A percentile compares a stretch with the other conserved stretches of the same genome.
These are phyloP conservation scores for Alternaria arbusti DNA, from an alignment of 2,329 filamentous ascomycete genomes.

Conservation along the genomic window DNA sequence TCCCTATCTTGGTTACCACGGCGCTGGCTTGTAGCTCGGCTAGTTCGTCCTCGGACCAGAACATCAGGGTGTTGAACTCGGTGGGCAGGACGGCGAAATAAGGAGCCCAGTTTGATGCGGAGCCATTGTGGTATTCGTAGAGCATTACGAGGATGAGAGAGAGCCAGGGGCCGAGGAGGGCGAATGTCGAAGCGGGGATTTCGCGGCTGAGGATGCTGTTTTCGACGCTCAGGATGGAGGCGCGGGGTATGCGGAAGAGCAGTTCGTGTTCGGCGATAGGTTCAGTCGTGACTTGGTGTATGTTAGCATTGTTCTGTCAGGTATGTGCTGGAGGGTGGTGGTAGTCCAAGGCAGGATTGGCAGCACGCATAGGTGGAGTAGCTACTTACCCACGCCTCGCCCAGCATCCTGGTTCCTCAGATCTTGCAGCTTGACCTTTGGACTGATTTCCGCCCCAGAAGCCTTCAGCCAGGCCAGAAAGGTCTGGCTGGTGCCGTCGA, in stretches of 20 bases:
- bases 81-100: slow-evolving; percentile 79
- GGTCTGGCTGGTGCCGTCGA: slow-evolving; percentile 53
- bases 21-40: slow-evolving; percentile 76
- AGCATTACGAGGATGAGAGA: slow-evolving; percentile 79
- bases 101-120: slow-evolving; percentile 72
- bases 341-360: not conserved
- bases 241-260: slow-evolving; percentile 80
- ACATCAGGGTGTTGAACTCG: slow-evolving; percentile 85
- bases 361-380: not conserved
- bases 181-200: slow-evolving; percentile 51
- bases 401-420: slow-evolving; percentile 63
- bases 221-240: slow-evolving; percentile 71
- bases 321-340: not conserved
- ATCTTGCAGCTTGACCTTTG: slow-evolving; percentile 65
- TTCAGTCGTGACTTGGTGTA: slow-evolving; percentile 66
- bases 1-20: slow-evolving; percentile 78
- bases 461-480: slow-evolving; percentile 66
- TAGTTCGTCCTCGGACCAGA: slow-evolving; percentile 77
- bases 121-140: slow-evolving; percentile 70
- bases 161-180: slow-evolving; percentile 55
- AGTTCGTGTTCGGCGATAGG: slow-evolving; percentile 77
- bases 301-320: too few species aligned
- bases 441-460: slow-evolving; percentile 61
- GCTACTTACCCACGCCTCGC: slow-evolving; percentile 67
- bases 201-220: slow-evolving; percentile 71